These are phyloP conservation scores for Fusarium globosum DNA, from an alignment of 2,329 filamentous ascomycete genomes.

Conservation along the genomic window DNA sequence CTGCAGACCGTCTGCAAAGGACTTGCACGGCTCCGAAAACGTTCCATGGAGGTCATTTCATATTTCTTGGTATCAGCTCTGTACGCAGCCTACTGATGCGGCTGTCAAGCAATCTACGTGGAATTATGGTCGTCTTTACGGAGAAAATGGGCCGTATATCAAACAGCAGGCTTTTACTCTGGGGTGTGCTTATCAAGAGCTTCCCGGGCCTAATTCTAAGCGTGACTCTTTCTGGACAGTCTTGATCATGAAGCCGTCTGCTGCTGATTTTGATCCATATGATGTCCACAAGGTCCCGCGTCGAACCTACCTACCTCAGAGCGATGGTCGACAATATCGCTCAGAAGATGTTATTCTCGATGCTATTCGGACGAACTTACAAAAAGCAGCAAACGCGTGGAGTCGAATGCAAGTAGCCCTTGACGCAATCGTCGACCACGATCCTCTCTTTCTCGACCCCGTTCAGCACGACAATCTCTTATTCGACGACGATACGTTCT, in stretches of 20 bases:
- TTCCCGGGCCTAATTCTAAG: fast-evolving
- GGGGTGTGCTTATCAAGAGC: neutral
- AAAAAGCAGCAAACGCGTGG: neutral
- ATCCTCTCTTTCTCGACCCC: neutral
- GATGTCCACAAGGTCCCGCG: neutral
- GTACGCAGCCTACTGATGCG: neutral
- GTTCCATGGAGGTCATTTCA: neutral
- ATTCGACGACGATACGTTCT: constrained; percentile 7
- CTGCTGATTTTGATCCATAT: neutral
- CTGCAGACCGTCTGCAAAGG: neutral
- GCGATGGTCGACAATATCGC: neutral
- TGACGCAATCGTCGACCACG: neutral
- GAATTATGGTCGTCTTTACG: neutral
- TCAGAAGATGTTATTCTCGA: neutral
- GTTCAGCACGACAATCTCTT: neutral
- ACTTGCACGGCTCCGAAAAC: neutral
- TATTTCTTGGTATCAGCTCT: constrained; percentile 3
- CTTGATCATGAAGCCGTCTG: neutral
- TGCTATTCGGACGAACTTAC: neutral
- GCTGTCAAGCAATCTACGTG: neutral
- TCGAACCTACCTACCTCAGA: neutral
- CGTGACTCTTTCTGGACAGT: neutral
- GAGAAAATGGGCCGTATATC: neutral
- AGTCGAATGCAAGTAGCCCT: neutral
- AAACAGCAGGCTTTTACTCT: constrained; percentile 2